phyloP scores from a whole-genome alignment of 2,329 filamentous ascomycete species.

The Xylaria sp. region DNA sequence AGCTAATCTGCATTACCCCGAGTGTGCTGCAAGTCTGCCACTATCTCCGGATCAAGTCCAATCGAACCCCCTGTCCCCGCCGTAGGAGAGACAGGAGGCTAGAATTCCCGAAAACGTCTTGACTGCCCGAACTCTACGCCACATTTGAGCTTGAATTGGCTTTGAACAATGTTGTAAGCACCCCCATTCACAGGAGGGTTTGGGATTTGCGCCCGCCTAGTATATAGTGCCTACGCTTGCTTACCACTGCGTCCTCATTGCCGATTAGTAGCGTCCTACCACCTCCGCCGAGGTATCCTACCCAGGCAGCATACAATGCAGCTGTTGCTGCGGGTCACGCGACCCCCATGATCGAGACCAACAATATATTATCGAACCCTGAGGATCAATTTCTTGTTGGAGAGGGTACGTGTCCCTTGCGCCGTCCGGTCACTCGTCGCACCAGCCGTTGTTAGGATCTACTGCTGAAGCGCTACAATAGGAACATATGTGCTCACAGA shows the following conservation, averaged over 20 bases:
- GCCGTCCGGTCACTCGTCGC: not conserved
- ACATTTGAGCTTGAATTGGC: not conserved
- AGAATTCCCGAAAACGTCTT: not conserved
- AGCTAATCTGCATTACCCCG: not conserved
- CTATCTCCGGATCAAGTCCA: not conserved
- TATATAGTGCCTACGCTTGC: constrained; percentile 1
- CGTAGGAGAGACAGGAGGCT: not conserved
- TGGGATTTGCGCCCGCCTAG: not conserved
- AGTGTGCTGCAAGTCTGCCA: not conserved
- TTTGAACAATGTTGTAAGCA: constrained; percentile 40
- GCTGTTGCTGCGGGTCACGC: constrained; percentile 70
- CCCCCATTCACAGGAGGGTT: not conserved
- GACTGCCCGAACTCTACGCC: not conserved
- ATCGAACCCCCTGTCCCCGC: not conserved
- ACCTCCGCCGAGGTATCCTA: constrained; percentile 83
- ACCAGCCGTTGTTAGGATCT: not conserved
- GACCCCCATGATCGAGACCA: constrained; percentile 86
- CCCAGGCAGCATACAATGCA: constrained; percentile 74
- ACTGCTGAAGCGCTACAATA: constrained; percentile 45
- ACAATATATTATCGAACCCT: constrained; percentile 83
- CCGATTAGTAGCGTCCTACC: constrained; percentile 71
- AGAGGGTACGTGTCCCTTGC: constrained; percentile 67
- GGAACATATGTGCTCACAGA: constrained; percentile 91
- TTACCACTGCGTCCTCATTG: constrained; percentile 23
- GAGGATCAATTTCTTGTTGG: constrained; percentile 92